These are phyloP conservation scores for Fraxinus ornus DNA, from an alignment of 305 asterid species.

Conservation along the genomic window DNA sequence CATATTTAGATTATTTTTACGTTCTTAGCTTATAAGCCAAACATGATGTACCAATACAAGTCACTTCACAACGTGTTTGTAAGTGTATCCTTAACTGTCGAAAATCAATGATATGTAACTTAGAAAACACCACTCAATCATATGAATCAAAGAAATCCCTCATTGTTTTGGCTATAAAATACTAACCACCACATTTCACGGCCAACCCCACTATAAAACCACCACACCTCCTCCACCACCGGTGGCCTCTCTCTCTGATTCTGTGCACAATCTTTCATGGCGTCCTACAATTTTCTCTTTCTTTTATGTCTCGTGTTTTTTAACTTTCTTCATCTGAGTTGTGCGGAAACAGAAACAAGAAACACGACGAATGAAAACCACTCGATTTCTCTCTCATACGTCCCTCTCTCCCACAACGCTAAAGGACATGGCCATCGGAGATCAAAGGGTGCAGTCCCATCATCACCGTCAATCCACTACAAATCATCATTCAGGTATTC, in stretches of 20 bases:
- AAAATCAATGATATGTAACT: background rate
- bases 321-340: background rate
- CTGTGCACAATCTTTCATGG: constrained; percentile 28
- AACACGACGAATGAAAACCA: background rate
- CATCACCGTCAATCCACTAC: constrained; percentile 32
- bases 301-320: constrained; percentile 13
- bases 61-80: background rate
- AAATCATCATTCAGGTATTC: constrained; percentile 63
- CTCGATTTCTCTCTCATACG: constrained; percentile 42
- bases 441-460: background rate
- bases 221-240: background rate
- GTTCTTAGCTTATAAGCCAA: background rate
- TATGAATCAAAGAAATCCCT: background rate
- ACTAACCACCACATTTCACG: background rate
- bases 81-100: background rate
- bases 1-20: background rate
- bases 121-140: background rate
- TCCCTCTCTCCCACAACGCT: constrained; percentile 31
- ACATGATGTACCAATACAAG: background rate
- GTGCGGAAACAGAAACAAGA: background rate
- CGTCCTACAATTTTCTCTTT: constrained; percentile 9
- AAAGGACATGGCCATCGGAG: constrained; percentile 19
- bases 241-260: background rate
- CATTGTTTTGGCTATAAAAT: background rate
- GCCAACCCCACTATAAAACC: background rate